Base-by-base conservation (phyloP, 1,139 yeast species). In the Cylindricascospora bacillispora region DNA sequence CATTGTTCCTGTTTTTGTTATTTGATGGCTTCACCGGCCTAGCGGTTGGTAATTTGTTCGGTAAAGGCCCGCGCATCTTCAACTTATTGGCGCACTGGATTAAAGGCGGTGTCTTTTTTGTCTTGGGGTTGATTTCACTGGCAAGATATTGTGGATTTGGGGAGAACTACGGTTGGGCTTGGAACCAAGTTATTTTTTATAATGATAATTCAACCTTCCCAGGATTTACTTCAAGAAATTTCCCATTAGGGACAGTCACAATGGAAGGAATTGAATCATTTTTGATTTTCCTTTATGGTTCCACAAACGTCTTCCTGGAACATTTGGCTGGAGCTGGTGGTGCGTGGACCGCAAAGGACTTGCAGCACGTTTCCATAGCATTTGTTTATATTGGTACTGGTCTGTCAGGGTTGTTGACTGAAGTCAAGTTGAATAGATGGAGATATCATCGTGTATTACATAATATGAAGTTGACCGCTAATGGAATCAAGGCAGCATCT, bases 331-430 rank as follows among this genome's bases (percentile, higher is more conserved):
- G 70, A 34, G 52, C 61, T 12, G 86, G 78, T 31, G 92, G 89
- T 22, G 71, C 57, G 29, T 89, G 95, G 95, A 63, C 81, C 7
- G 80, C 93, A 24, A 86, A 86, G 56, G 98, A 89, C 53, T 67
- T 89, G 40, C 97, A 89, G 57, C 98, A 89, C 54, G 93, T 65
- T 7, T 82, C 95, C 11, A 86, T 89, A 55, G 98, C 98, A 1
- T 89, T 89, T 53, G 79, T 89, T 71, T 89, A 67, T 53, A 66
- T 89, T 45, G 97, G 98, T 7, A 75, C 89, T 32, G 98, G 98
- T 4, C 60, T 85, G 25, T 80, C 95, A 58, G 98, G 98, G 3
- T 67, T 89, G 17, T 60, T 86, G 25, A 64, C 83, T 6, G 98
- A 89, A 54, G 51, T 67, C 13, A 67, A 67, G 37, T 56, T 76